Evolutionary conservation across 1,284 basidiomycete species (phyloP).

Genomic region (Ustilago trichophora): DNA sequence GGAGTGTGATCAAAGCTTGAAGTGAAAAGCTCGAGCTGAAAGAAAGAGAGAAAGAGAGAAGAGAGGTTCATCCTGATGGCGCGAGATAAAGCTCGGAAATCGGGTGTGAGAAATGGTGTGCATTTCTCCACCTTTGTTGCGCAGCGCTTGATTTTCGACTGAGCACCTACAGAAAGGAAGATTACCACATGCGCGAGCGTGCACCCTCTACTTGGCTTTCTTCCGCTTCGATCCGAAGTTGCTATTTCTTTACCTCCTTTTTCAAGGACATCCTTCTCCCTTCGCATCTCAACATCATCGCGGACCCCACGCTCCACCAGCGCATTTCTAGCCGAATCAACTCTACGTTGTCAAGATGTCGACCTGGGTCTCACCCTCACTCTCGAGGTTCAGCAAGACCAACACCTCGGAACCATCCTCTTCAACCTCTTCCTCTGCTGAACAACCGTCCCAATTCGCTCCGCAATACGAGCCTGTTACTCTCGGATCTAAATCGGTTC

Average conservation of each 20-base stretch:
- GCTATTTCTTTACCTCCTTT: background rate
- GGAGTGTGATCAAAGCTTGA: too few species aligned
- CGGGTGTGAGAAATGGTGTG: background rate
- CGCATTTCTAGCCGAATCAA: too few species aligned
- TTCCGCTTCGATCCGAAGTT: background rate
- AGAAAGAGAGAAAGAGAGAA: too few species aligned
- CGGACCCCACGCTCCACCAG: background rate
- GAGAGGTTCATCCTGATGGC: too few species aligned
- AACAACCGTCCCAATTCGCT: slow-evolving; percentile 2
- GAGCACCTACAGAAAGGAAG: slow-evolving; percentile 7
- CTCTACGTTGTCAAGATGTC: slow-evolving; percentile 18
- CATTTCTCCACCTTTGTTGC: slow-evolving; percentile 4
- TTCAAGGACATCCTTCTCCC: background rate
- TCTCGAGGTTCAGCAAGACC: slow-evolving; percentile 27
- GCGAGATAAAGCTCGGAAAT: slow-evolving; percentile 12
- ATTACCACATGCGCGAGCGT: slow-evolving; percentile 6
- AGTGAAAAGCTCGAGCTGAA: too few species aligned
- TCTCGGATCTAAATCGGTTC: slow-evolving; percentile 31
- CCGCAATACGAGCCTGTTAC: slow-evolving; percentile 29
- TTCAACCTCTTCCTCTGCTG: background rate
- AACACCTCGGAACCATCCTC: background rate
- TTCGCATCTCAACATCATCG: background rate
- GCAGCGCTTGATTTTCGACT: slow-evolving; percentile 7
- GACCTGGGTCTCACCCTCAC: slow-evolving; percentile 36
- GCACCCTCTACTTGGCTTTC: too few species aligned